These are phyloP conservation scores for Uronychia binucleata DNA, from an alignment of 73 alveolate genomes.

Conservation along the genomic window DNA sequence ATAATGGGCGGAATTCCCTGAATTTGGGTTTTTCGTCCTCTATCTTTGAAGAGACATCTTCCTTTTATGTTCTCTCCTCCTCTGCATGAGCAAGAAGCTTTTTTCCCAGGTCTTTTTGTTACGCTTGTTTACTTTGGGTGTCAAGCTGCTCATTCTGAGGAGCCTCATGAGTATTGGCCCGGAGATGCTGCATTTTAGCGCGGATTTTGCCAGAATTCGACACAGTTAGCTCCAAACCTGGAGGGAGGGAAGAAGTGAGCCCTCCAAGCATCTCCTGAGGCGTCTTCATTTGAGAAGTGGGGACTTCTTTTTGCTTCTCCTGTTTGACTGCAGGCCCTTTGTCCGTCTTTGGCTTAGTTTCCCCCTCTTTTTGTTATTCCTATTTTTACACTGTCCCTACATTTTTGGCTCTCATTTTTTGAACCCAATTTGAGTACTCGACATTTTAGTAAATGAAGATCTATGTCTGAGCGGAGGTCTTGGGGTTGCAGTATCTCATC, in stretches of 20 bases:
- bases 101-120: too few species aligned
- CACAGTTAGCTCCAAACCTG: too few species aligned
- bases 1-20: neutral
- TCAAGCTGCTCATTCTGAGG: neutral
- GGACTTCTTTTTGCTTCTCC: too few species aligned
- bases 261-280: too few species aligned
- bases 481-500: neutral
- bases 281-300: too few species aligned
- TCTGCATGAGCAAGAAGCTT: neutral
- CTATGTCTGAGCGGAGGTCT: neutral
- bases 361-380: too few species aligned
- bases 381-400: neutral
- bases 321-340: too few species aligned
- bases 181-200: too few species aligned
- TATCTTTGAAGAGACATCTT: neutral
- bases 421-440: neutral
- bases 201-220: too few species aligned
- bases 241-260: too few species aligned
- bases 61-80: neutral
- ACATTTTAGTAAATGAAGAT: neutral
- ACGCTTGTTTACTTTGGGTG: neutral
- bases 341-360: too few species aligned
- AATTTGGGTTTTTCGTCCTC: neutral
- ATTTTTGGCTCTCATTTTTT: neutral
- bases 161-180: neutral